Evolutionary conservation across 208 protist species (phyloP), one percentile per base, ranked within the genome.

Genomic region (Trypanosoma brucei): DNA sequence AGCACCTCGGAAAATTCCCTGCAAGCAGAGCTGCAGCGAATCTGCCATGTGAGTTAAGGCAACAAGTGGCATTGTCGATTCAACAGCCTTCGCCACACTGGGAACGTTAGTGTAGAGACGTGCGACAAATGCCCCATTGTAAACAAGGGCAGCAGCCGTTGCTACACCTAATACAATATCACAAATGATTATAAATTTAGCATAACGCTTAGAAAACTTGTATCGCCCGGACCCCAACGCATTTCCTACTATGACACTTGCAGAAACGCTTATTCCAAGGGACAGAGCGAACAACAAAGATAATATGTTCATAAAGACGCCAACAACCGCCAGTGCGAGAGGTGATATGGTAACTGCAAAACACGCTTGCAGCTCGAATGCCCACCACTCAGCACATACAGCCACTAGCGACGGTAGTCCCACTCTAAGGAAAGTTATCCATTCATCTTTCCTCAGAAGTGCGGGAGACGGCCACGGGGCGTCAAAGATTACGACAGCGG

Each of bases 301-400:
- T 9, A 88, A 64, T 37, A 84, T 62, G 62, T 79, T 90, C 78
- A 90, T 86, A 6, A 60, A 58, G 3, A 88, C 75, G 53, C 76
- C 76, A 70, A 83, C 66, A 51, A 88, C 65, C 9, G 78, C 80
- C 36, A 90, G 59, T 8, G 82, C 74, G 13, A 66, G 31, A 8
- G 75, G 50, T 5, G 71, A 83, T 42, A 89, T 83, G 3, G 46
- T 34, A 4, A 69, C 48, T 1, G 82, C 80, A 9, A 92, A 77
- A 9, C 84, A 70, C 5, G 72, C 76, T 50, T 88, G 76, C 13
- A 89, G 62, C 61, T 89, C 77, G 56, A 92, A 92, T 7, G 78
- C 77, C 78, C 82, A 92, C 79, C 82, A 92, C 67, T 92, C 86
- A 38, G 82, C 69, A 58, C 82, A 87, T 11, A 80, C 79, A 14